Evolutionary conservation across 768 basidiomycete species (phyloP).

Genomic region (Macrolepiota fuliginosa): DNA sequence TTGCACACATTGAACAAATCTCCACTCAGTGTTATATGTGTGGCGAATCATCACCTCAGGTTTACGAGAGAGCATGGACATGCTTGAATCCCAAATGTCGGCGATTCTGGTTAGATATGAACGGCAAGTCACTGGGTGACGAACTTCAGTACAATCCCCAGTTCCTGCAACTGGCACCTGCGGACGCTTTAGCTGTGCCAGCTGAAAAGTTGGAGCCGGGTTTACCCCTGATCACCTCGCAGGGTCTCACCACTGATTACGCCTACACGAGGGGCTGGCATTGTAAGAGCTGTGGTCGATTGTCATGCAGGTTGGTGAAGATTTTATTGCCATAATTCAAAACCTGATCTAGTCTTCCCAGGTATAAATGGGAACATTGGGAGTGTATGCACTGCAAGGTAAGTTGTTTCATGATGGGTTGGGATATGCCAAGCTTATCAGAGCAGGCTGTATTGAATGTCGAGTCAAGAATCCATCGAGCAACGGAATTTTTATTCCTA

Average conservation of each 20-base stretch:
- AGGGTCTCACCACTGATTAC: slow-evolving; percentile 48
- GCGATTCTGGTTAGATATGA: slow-evolving; percentile 47
- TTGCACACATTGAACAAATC: slow-evolving; percentile 7
- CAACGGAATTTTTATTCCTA: slow-evolving; percentile 34
- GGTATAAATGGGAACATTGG: slow-evolving; percentile 75
- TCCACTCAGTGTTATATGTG: slow-evolving; percentile 41
- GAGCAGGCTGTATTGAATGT: slow-evolving; percentile 18
- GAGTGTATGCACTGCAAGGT: slow-evolving; percentile 66
- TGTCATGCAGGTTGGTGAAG: slow-evolving; percentile 61
- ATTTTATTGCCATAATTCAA: background rate
- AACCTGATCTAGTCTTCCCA: slow-evolving; percentile 22
- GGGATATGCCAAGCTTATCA: too few relatives aligned
- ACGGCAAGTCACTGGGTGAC: slow-evolving; percentile 25
- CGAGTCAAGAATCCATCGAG: slow-evolving; percentile 26
- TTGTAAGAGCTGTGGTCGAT: slow-evolving; percentile 64
- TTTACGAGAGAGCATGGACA: slow-evolving; percentile 58
- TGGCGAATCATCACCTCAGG: slow-evolving; percentile 38
- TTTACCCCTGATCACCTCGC: background rate
- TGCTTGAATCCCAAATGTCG: slow-evolving; percentile 62
- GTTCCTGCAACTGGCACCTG: slow-evolving; percentile 40
- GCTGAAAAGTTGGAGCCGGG: slow-evolving; percentile 2
- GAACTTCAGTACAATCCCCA: slow-evolving; percentile 43
- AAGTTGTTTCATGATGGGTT: background rate
- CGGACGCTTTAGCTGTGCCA: slow-evolving; percentile 16
- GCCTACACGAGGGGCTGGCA: slow-evolving; percentile 67